Percentiles rank a stretch among this genome's conserved stretches.
Evolutionary conservation across 352 stramenopile genomes (phyloP).

Genomic region (Phytopythium cucurbitacearum): DNA sequence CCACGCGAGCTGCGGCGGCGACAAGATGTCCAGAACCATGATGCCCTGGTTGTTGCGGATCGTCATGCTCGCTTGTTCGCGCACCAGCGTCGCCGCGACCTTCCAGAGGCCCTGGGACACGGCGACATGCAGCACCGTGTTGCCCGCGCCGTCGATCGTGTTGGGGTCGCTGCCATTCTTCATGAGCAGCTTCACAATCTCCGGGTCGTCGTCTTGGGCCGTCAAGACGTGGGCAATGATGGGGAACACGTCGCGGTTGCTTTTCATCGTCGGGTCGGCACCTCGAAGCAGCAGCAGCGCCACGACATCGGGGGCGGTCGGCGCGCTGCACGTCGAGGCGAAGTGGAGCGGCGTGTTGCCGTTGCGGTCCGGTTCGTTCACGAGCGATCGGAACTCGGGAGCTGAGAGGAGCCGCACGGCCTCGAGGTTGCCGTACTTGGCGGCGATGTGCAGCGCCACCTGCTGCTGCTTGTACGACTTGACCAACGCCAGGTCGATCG

Average conservation of each 20-base stretch:
- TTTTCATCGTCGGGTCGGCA: constrained; percentile 66
- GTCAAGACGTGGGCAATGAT: constrained; percentile 76
- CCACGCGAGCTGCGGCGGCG: constrained; percentile 63
- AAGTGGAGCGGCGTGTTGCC: constrained; percentile 84
- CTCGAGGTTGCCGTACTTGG: constrained; percentile 73
- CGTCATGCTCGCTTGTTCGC: constrained; percentile 60
- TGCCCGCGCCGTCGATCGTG: constrained; percentile 58
- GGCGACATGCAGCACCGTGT: constrained; percentile 78
- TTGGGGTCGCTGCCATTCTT: constrained; percentile 79
- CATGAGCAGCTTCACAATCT: constrained; percentile 67
- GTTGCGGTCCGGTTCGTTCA: constrained; percentile 68
- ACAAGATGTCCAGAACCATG: constrained; percentile 73
- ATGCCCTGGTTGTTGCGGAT: constrained; percentile 70
- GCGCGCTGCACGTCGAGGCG: constrained; percentile 55
- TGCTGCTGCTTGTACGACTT: constrained; percentile 72
- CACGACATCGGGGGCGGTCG: constrained; percentile 44
- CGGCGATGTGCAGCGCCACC: constrained; percentile 76
- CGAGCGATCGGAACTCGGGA: constrained; percentile 50
- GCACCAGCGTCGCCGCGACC: constrained; percentile 59
- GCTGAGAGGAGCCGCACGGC: constrained; percentile 42
- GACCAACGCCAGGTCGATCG: constrained; percentile 56
- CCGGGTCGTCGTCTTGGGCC: constrained; percentile 58
- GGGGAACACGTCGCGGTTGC: constrained; percentile 64
- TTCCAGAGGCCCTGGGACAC: constrained; percentile 76
- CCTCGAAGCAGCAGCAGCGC: constrained; percentile 52